A percentile compares a stretch with the other conserved stretches of the same genome.
These are phyloP conservation scores for Boletus mariae DNA, from an alignment of 1,284 basidiomycete species.

Conservation along the genomic window DNA sequence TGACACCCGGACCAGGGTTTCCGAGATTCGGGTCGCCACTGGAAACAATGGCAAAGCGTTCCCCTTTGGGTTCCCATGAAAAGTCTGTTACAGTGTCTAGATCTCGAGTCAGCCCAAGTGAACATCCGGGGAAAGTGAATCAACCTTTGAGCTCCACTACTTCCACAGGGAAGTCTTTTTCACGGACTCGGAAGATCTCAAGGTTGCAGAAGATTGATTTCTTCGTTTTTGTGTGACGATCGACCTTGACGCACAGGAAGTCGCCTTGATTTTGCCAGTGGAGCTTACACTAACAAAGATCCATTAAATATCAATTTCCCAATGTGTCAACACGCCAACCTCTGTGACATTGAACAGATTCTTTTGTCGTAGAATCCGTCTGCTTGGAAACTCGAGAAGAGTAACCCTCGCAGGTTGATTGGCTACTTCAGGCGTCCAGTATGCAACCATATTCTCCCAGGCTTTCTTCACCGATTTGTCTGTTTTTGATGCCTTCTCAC, in stretches of 20 bases:
- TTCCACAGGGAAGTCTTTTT: conserved; percentile 98
- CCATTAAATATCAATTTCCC: conserved; percentile 1
- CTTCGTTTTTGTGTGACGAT: conserved; percentile 98
- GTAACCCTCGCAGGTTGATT: conserved; percentile 98
- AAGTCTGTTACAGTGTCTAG: conserved; percentile 94
- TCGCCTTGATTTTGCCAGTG: conserved; percentile 99
- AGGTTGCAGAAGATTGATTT: conserved; percentile 99
- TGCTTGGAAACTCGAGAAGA: conserved; percentile 85
- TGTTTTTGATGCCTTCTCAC: conserved; percentile 50
- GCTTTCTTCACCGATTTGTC: conserved; percentile 57
- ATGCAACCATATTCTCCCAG: conserved; percentile 93
- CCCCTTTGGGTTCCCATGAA: conserved; percentile 97
- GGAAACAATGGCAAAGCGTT: conserved; percentile 94
- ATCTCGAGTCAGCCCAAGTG: conserved; percentile 8
- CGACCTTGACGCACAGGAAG: conserved; percentile 98
- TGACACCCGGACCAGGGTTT: conserved; percentile 83
- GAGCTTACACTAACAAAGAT: conserved; percentile 80
- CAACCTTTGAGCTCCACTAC: conserved; percentile 94
- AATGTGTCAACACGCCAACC: conserved; percentile 45
- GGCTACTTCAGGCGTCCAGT: conserved; percentile 95
- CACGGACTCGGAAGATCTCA: conserved; percentile 95
- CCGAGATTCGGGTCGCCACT: conserved; percentile 93
- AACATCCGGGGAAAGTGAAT: conserved; percentile 5
- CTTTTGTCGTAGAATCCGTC: conserved; percentile 87
- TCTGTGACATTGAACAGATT: conserved; percentile 98